Percentiles rank a stretch among this genome's conserved stretches.
These are phyloP conservation scores for Penicillium sumatraense DNA, from an alignment of 2,329 filamentous ascomycete genomes.

Conservation along the genomic window DNA sequence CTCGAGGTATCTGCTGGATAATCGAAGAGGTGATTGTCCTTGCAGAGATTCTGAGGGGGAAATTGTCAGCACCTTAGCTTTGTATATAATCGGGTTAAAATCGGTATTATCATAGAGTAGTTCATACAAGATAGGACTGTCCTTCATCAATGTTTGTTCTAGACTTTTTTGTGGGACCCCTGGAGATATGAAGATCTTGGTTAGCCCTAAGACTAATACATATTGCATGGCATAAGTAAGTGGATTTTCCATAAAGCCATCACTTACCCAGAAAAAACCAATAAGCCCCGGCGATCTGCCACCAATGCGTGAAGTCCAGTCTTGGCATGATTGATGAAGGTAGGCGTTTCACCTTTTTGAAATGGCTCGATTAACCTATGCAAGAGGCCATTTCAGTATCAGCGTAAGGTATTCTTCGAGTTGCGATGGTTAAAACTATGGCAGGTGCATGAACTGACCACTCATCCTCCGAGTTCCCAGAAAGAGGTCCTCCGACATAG, in stretches of 20 bases:
- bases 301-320: slow-evolving; percentile 63
- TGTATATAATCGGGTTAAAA: background rate
- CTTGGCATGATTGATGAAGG: slow-evolving; percentile 76
- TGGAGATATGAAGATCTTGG: slow-evolving; percentile 34
- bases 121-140: slow-evolving; percentile 61
- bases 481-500: slow-evolving; percentile 64
- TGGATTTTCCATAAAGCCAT: background rate
- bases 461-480: slow-evolving; percentile 61
- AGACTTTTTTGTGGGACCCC: slow-evolving; percentile 65
- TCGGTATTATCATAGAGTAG: background rate
- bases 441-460: slow-evolving; percentile 50
- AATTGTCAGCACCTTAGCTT: background rate
- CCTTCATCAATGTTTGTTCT: slow-evolving; percentile 63
- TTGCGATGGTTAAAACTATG: too few relatives aligned
- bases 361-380: slow-evolving; percentile 73
- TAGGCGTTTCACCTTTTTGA: slow-evolving; percentile 76
- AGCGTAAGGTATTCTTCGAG: too few relatives aligned
- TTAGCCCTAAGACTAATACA: background rate
- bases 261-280: slow-evolving; percentile 74
- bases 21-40: slow-evolving; percentile 30
- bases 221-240: too few relatives aligned
- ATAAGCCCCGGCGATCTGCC: slow-evolving; percentile 52
- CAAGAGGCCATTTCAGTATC: background rate
- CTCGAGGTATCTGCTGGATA: slow-evolving; percentile 22
- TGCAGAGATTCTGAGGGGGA: slow-evolving; percentile 36